Conservation (phyloP, 2,329 filamentous ascomycete species). For the Dactylellina parvicollis region DNA sequence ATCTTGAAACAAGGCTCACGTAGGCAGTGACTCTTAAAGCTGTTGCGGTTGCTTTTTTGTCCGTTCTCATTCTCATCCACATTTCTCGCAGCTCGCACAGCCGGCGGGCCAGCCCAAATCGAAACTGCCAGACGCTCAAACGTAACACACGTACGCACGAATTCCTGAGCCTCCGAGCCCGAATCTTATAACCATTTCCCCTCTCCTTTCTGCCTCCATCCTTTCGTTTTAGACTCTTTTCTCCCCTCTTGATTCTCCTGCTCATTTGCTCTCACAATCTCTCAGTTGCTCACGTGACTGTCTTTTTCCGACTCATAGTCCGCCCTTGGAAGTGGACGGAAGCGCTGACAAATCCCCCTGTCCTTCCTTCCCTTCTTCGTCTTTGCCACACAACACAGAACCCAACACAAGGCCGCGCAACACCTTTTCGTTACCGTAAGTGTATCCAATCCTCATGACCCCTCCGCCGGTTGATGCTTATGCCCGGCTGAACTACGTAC, state of each 20-base stretch:
- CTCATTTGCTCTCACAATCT: conserved; percentile 1
- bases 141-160: conserved; percentile 19
- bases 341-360: conserved; percentile 51
- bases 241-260: neutral
- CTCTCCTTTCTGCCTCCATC: neutral
- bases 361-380: conserved; percentile 10
- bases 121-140: conserved; percentile 43
- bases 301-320: neutral
- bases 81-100: conserved; percentile 27
- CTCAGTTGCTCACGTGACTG: neutral
- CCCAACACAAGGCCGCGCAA: conserved; percentile 19
- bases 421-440: neutral
- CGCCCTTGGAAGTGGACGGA: conserved; percentile 43
- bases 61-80: conserved; percentile 26
- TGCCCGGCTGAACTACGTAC: too few species aligned
- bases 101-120: conserved; percentile 11
- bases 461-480: too few species aligned
- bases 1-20: conserved; percentile 54
- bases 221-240: neutral
- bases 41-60: conserved; percentile 51
- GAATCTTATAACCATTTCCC: conserved; percentile 4
- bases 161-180: conserved; percentile 34
- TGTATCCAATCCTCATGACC: conserved; percentile 24
- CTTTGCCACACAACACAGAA: conserved; percentile 53
- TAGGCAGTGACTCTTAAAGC: conserved; percentile 52